phyloP scores from a whole-genome alignment of 495 filamentous ascomycete genomes.

The Umbilicaria muhlenbergii region DNA sequence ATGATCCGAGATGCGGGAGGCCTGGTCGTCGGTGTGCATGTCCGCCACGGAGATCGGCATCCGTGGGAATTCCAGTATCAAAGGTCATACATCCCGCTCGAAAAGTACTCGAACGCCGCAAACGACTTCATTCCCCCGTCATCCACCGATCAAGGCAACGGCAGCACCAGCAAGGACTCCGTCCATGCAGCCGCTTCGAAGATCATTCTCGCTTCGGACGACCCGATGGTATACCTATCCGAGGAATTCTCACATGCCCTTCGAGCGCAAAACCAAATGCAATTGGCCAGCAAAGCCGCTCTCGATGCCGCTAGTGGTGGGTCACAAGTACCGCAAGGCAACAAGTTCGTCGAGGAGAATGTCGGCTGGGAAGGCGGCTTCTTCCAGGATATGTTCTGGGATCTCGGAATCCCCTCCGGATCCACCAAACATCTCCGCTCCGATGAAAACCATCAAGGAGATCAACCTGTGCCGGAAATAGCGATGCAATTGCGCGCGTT shows the following conservation, averaged over 20 bases:
- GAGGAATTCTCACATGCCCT: slow-evolving; percentile 33
- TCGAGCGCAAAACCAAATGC: slow-evolving; percentile 49
- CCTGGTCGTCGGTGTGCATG: slow-evolving; percentile 46
- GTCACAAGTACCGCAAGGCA: slow-evolving; percentile 22
- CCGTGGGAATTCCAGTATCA: slow-evolving; percentile 50
- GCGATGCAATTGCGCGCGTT: slow-evolving; percentile 42
- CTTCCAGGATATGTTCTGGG: slow-evolving; percentile 53
- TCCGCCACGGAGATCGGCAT: slow-evolving; percentile 58
- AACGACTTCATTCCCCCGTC: slow-evolving; percentile 14
- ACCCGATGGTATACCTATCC: slow-evolving; percentile 46
- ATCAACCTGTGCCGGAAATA: not conserved
- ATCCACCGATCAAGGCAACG: not conserved
- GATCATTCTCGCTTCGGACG: slow-evolving; percentile 49
- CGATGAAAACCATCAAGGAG: slow-evolving; percentile 2
- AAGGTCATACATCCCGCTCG: slow-evolving; percentile 51
- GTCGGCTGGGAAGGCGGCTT: slow-evolving; percentile 67
- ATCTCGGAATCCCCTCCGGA: slow-evolving; percentile 29
- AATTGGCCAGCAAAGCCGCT: slow-evolving; percentile 41
- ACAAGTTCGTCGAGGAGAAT: slow-evolving; percentile 46
- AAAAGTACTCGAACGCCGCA: slow-evolving; percentile 36
- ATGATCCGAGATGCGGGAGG: slow-evolving; percentile 28
- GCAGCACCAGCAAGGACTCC: not conserved
- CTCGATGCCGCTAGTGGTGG: slow-evolving; percentile 18
- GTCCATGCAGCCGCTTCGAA: slow-evolving; percentile 10
- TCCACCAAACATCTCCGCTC: too few species aligned